phyloP scores from a whole-genome alignment of 2,329 filamentous ascomycete genomes.

The Pyricularia grisea region DNA sequence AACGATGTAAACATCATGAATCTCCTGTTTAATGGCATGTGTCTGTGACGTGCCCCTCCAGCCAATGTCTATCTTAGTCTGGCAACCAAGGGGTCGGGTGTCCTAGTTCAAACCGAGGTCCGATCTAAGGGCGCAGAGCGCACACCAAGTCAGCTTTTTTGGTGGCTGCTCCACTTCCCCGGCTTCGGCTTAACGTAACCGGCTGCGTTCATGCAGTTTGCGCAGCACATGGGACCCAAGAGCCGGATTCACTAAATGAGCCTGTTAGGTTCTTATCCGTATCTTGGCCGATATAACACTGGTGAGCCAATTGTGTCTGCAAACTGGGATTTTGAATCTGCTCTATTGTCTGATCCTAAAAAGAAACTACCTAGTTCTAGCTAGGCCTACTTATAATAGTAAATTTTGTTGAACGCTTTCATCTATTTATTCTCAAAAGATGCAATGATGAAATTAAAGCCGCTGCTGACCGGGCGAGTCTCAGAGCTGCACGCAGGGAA shows the following conservation, averaged over 20 bases:
- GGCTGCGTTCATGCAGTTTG: background rate
- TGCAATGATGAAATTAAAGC: background rate
- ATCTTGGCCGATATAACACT: no score
- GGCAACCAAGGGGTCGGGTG: background rate
- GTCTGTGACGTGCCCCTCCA: slow-evolving; percentile 1
- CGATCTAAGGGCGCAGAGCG: background rate
- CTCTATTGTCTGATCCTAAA: no score
- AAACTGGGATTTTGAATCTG: no score
- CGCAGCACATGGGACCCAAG: background rate
- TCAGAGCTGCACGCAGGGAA: background rate
- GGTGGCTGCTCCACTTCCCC: background rate
- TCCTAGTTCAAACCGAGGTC: slow-evolving; percentile 2
- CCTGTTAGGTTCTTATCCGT: no score
- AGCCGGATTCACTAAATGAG: background rate
- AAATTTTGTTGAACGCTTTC: no score
- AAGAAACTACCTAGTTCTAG: no score
- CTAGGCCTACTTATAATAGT: no score
- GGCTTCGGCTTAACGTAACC: background rate
- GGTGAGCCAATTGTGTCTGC: no score
- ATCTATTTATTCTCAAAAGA: background rate
- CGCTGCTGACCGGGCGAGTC: background rate
- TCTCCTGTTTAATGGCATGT: background rate
- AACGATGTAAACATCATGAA: background rate
- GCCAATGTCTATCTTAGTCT: background rate
- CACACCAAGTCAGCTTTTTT: background rate